These are phyloP conservation scores for Samsoniella hepiali DNA, from an alignment of 2,329 filamentous ascomycete species.

Conservation along the genomic window DNA sequence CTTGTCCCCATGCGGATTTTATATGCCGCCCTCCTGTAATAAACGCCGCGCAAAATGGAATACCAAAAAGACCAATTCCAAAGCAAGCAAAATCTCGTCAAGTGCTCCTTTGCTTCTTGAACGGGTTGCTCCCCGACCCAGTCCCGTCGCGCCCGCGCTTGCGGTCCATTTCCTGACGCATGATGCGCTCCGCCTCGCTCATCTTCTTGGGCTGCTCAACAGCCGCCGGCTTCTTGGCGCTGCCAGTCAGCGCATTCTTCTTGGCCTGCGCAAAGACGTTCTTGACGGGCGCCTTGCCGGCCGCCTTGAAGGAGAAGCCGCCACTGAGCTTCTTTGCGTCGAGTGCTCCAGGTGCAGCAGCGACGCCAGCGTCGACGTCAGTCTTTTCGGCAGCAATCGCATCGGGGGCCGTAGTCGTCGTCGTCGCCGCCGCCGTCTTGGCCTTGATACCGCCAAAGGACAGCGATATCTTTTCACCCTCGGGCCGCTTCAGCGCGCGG, in stretches of 20 bases:
- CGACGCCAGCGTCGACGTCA: conserved; percentile 19
- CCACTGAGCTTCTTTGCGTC: conserved; percentile 31
- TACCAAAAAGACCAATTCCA: neutral
- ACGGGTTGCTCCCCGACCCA: conserved; percentile 42
- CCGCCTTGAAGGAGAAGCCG: conserved; percentile 62
- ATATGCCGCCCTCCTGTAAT: neutral
- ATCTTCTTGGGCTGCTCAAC: conserved; percentile 73
- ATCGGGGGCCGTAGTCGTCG: conserved; percentile 17
- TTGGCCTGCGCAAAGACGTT: conserved; percentile 68
- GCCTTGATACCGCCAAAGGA: conserved; percentile 56
- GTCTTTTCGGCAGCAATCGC: conserved; percentile 22
- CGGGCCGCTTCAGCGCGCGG: conserved; percentile 55
- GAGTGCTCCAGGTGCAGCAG: neutral
- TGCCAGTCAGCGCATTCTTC: conserved; percentile 64
- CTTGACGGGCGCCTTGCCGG: conserved; percentile 63
- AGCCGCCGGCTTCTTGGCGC: conserved; percentile 59
- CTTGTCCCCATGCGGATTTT: neutral
- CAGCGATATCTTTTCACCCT: conserved; percentile 74
- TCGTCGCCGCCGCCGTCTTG: conserved; percentile 23
- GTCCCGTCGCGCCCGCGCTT: conserved; percentile 56
- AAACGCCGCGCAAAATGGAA: neutral
- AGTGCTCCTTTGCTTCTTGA: conserved; percentile 48
- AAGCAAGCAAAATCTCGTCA: conserved; percentile 14
- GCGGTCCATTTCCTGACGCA: conserved; percentile 77
- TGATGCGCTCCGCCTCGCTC: conserved; percentile 83